Percentiles rank a stretch among this genome's conserved stretches.
These are phyloP conservation scores for Fragaria ananassa DNA, from an alignment of 306 rosid genomes.

Conservation along the genomic window DNA sequence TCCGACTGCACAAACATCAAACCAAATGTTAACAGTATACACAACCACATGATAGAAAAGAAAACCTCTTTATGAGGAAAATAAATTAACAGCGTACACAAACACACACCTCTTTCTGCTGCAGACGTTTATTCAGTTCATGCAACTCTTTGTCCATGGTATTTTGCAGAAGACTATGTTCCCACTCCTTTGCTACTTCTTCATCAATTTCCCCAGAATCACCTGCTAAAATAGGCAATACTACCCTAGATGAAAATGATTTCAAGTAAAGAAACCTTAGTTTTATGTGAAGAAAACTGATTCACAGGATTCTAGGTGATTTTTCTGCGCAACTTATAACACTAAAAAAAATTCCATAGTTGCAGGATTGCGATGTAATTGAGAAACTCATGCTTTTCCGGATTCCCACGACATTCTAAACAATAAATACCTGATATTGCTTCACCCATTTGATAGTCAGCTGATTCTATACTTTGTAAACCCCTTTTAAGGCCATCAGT, in stretches of 20 bases:
- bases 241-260: conserved; percentile 24
- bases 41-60: not conserved
- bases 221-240: conserved; percentile 47
- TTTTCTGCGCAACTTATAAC: not conserved
- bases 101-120: conserved; percentile 78
- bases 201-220: conserved; percentile 83
- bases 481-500: conserved; percentile 85
- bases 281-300: conserved; percentile 5
- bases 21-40: not conserved
- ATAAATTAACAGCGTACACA: conserved; percentile 15
- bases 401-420: not conserved
- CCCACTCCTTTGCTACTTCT: conserved; percentile 97
- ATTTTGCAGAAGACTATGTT: conserved; percentile 91
- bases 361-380: not conserved
- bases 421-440: conserved; percentile 55
- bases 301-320: conserved; percentile 1
- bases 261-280: conserved; percentile 11
- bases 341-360: not conserved
- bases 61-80: not conserved
- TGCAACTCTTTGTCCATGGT: conserved; percentile 95
- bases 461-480: conserved; percentile 57
- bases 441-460: conserved; percentile 81
- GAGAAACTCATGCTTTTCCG: not conserved
- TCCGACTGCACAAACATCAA: conserved; percentile 58
- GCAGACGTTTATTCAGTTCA: conserved; percentile 89